Percentiles rank a stretch among this genome's conserved stretches.
Conservation (phyloP, 164 flowering plant species). For the Macadamia tetraphylla region DNA sequence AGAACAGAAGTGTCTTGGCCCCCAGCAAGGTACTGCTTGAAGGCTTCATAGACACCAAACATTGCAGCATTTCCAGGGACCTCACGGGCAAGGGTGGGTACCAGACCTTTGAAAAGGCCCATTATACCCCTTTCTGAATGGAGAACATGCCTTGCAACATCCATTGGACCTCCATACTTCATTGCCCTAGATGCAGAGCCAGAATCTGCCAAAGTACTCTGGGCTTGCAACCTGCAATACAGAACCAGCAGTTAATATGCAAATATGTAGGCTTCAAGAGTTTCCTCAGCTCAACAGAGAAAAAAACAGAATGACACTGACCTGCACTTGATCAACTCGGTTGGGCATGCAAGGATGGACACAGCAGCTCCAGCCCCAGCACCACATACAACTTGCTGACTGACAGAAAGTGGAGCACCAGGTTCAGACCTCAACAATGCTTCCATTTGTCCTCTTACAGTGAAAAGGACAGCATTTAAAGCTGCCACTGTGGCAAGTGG, state of each 20-base stretch:
- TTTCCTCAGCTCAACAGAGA: neutral
- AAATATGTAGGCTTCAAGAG: neutral
- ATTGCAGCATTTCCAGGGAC: slow-evolving; percentile 93
- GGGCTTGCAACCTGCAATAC: slow-evolving; percentile 87
- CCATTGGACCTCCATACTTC: slow-evolving; percentile 95
- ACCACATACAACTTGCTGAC: slow-evolving; percentile 72
- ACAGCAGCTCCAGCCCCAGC: slow-evolving; percentile 98
- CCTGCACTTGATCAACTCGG: slow-evolving; percentile 97
- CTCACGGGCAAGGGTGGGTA: slow-evolving; percentile 89
- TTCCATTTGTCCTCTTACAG: slow-evolving; percentile 95
- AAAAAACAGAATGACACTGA: slow-evolving; percentile 16
- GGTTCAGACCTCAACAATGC: slow-evolving; percentile 70
- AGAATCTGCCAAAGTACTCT: slow-evolving; percentile 62
- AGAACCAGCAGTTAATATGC: neutral
- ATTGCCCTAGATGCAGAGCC: slow-evolving; percentile 42
- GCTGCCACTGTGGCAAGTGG: slow-evolving; percentile 99
- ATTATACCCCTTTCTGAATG: slow-evolving; percentile 65
- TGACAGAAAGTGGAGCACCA: slow-evolving; percentile 64
- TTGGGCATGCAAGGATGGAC: slow-evolving; percentile 91
- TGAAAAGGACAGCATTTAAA: slow-evolving; percentile 89
- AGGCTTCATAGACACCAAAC: slow-evolving; percentile 88
- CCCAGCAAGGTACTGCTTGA: slow-evolving; percentile 76
- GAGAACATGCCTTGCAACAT: slow-evolving; percentile 86
- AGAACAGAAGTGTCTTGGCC: slow-evolving; percentile 78
- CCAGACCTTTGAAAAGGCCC: slow-evolving; percentile 88